Base-by-base conservation (phyloP, 306 rosid genomes). In the Lathyrus tuberosus region DNA sequence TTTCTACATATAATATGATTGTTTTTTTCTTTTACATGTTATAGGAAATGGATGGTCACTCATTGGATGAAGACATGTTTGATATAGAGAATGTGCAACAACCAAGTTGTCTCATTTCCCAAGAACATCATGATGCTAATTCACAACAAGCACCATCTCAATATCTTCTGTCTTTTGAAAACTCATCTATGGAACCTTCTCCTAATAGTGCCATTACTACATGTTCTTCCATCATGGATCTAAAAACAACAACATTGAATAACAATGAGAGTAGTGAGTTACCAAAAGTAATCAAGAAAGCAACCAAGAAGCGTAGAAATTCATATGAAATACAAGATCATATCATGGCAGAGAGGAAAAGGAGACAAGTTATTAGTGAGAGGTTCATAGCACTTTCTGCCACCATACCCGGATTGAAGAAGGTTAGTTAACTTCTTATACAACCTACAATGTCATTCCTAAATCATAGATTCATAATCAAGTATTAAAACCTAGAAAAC, bases 321-420 rank as follows among this genome's bases (percentile, higher is more conserved):
- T 46, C 62, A 4, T 71, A 46, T 2, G 69, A 71, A 62, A 33
- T 10, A 3, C 33, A 37, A 37, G 67, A 77, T 56, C 81, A 71
- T 22, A 64, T 77, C 0, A 10, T 77, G 72, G 77, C 81, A 10
- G 77, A 77, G 67, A 77, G 81, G 18, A 77, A 57, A 58, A 77
- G 81, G 47, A 77, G 81, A 56, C 77, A 56, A 10, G 62, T 64
- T 33, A 60, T 77, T 9, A 33, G 67, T 10, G 73, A 71, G 54
- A 71, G 68, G 60, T 77, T 77, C 72, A 77, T 77, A 42, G 81
- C 81, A 33, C 73, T 71, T 33, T 70, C 81, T 43, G 81, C 81
- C 60, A 64, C 62, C 66, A 70, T 70, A n/a, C 77, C 81, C 0
- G 81, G 77, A 48, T 71, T 71, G 73, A 77, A 77, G 73, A 77